Evolutionary conservation across 768 basidiomycete species (phyloP).

Genomic region (Agrocybe chaxingu): DNA sequence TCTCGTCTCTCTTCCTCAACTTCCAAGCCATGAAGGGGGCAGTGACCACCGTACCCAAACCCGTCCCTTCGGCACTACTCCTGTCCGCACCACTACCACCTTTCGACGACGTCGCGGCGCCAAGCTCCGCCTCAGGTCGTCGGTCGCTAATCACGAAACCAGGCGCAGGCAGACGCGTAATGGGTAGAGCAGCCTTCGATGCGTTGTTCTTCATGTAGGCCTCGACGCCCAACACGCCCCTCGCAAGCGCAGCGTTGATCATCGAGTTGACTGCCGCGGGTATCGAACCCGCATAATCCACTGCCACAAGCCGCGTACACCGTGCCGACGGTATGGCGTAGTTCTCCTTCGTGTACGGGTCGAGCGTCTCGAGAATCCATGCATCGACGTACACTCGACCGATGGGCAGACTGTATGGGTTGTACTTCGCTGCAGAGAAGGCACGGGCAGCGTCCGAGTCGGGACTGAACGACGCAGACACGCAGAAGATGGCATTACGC

Average conservation of each 20-base stretch:
- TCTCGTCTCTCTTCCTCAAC: slow-evolving; percentile 56
- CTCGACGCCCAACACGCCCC: slow-evolving; percentile 72
- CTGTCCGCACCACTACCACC: slow-evolving; percentile 5
- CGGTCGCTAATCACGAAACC: slow-evolving; percentile 58
- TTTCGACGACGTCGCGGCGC: slow-evolving; percentile 2
- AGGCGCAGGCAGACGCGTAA: slow-evolving; percentile 64
- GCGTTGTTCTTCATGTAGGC: slow-evolving; percentile 54
- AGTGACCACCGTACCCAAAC: slow-evolving; percentile 15
- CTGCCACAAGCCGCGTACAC: slow-evolving; percentile 79
- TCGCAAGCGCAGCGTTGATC: slow-evolving; percentile 76
- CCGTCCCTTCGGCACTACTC: slow-evolving; percentile 10
- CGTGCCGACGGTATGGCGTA: slow-evolving; percentile 92
- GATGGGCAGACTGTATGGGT: slow-evolving; percentile 67
- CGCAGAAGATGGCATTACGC: slow-evolving; percentile 73
- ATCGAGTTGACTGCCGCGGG: slow-evolving; percentile 83
- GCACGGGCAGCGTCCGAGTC: slow-evolving; percentile 47
- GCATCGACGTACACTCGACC: slow-evolving; percentile 87
- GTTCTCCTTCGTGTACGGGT: slow-evolving; percentile 91
- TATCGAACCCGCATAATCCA: slow-evolving; percentile 85
- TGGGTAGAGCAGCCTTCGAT: slow-evolving; percentile 55
- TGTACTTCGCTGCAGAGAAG: slow-evolving; percentile 69
- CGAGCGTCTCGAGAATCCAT: slow-evolving; percentile 95
- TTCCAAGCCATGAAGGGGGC: slow-evolving; percentile 48
- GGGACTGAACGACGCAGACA: slow-evolving; percentile 78
- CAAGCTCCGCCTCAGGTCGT: slow-evolving; percentile 42